A percentile compares a stretch with the other conserved stretches of the same genome.
phyloP scores from a whole-genome alignment of 2,329 filamentous ascomycete species.

The Cadophora gregata region DNA sequence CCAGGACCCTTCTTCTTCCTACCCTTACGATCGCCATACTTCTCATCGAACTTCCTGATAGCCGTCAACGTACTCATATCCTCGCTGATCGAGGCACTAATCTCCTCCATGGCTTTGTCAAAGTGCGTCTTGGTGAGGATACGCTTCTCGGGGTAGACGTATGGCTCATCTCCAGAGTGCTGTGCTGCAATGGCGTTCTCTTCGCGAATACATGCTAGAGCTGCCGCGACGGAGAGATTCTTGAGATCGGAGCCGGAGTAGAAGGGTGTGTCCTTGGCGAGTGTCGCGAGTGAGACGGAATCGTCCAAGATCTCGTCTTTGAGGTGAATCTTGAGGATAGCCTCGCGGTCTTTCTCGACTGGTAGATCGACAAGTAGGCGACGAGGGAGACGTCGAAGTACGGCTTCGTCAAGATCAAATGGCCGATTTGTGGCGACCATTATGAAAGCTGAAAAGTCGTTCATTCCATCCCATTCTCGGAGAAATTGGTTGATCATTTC shows the following conservation, averaged over 20 bases:
- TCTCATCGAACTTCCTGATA: constrained; percentile 94
- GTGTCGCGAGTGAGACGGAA: constrained; percentile 63
- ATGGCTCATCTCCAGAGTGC: constrained; percentile 49
- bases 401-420: constrained; percentile 90
- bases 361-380: constrained; percentile 78
- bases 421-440: constrained; percentile 98
- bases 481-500: constrained; percentile 97
- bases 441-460: constrained; percentile 84
- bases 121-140: constrained; percentile 76
- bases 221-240: constrained; percentile 80
- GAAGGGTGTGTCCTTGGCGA: constrained; percentile 72
- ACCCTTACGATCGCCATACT: constrained; percentile 83
- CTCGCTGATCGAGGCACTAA: constrained; percentile 89
- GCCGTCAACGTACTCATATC: constrained; percentile 87
- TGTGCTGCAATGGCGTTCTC: constrained; percentile 58
- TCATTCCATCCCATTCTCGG: constrained; percentile 94
- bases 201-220: constrained; percentile 79
- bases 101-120: constrained; percentile 83
- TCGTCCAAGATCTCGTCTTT: constrained; percentile 67
- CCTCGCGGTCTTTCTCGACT: constrained; percentile 66
- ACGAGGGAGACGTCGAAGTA: constrained; percentile 76
- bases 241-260: constrained; percentile 87
- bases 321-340: constrained; percentile 75
- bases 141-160: constrained; percentile 69
- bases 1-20: constrained; percentile 62